Evolutionary conservation across 352 stramenopile species (phyloP).

Genomic region (Globisporangium polare): DNA sequence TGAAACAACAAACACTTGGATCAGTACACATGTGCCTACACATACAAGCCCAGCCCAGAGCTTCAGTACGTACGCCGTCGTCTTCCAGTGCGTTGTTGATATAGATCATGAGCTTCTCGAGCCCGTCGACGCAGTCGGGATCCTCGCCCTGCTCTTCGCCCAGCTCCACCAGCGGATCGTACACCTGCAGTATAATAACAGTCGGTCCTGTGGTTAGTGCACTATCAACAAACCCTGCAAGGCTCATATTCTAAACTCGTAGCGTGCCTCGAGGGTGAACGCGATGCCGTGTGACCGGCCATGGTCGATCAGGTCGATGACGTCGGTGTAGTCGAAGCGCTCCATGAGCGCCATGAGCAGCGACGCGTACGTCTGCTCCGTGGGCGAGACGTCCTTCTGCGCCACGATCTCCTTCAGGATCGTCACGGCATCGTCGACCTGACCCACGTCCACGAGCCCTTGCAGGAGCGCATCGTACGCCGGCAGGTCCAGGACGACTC

Average conservation of each 20-base stretch:
- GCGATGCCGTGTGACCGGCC: conserved; percentile 38
- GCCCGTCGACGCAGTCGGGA: conserved; percentile 34
- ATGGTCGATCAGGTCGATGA: conserved; percentile 48
- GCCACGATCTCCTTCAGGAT: conserved; percentile 36
- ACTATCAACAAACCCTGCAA: not conserved
- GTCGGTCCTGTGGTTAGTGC: too few species aligned
- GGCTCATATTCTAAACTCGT: not conserved
- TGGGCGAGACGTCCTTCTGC: conserved; percentile 47
- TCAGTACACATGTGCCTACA: not conserved
- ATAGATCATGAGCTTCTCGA: conserved; percentile 58
- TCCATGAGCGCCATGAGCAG: conserved; percentile 48
- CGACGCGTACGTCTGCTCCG: conserved; percentile 44
- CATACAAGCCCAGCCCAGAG: not conserved
- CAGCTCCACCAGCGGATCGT: conserved; percentile 57
- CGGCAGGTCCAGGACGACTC: conserved; percentile 53
- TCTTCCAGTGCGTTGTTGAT: conserved; percentile 48
- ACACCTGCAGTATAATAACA: conserved; percentile 46
- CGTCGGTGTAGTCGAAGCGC: conserved; percentile 40
- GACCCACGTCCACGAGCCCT: conserved; percentile 33
- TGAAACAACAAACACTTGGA: conserved; percentile 5
- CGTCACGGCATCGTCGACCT: conserved; percentile 36
- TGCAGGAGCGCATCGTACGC: conserved; percentile 44
- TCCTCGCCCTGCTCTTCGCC: conserved; percentile 43
- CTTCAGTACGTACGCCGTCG: conserved; percentile 37
- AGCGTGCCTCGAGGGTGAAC: conserved; percentile 48